Conservation (phyloP, 2,329 filamentous ascomycete genomes). For the Curvularia eragrostidis region DNA sequence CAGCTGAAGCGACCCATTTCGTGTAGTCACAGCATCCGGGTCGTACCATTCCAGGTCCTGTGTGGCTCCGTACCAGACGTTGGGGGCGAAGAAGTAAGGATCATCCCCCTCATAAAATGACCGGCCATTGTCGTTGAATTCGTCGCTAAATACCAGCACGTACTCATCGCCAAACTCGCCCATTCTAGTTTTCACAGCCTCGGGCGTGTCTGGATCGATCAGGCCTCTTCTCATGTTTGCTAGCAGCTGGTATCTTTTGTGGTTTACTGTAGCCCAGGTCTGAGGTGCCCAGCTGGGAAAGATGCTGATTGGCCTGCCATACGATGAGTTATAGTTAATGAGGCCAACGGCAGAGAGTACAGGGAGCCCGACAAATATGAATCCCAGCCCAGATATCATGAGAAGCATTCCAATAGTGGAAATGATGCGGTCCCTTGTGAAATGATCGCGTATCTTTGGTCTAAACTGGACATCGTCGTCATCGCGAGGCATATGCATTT, state of each 20-base stretch:
- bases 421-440: conserved; percentile 52
- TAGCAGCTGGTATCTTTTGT: conserved; percentile 56
- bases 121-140: conserved; percentile 61
- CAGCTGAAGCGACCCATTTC: conserved; percentile 55
- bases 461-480: conserved; percentile 57
- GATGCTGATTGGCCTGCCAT: conserved; percentile 51
- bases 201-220: conserved; percentile 62
- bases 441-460: conserved; percentile 54
- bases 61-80: conserved; percentile 64
- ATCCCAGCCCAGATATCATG: conserved; percentile 57
- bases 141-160: conserved; percentile 63
- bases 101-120: conserved; percentile 66
- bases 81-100: conserved; percentile 60
- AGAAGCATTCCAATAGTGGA: conserved; percentile 54
- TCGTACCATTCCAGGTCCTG: conserved; percentile 61
- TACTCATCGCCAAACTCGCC: conserved; percentile 56
- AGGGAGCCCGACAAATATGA: conserved; percentile 60
- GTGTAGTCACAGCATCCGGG: conserved; percentile 60
- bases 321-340: conserved; percentile 49
- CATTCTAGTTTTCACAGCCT: conserved; percentile 53
- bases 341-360: conserved; percentile 56
- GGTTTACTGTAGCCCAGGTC: conserved; percentile 58
- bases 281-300: conserved; percentile 44
- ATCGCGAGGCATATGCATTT: conserved; percentile 60
- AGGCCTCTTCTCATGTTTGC: conserved; percentile 57